phyloP scores from a whole-genome alignment of 2,329 filamentous ascomycete species.

The Arthrinium puccinioides region DNA sequence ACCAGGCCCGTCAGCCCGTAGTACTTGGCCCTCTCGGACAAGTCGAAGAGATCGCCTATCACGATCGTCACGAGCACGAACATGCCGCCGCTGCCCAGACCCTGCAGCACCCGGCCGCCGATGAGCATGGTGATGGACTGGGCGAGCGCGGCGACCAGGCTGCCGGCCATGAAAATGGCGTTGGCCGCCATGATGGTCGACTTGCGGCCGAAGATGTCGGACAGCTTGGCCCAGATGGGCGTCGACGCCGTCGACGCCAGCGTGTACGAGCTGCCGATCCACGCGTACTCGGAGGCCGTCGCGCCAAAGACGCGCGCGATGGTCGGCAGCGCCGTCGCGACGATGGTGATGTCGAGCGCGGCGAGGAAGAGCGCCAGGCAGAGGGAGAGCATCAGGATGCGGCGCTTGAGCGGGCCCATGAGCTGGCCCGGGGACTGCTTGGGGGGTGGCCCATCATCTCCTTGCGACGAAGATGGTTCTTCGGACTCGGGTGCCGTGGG shows the following conservation, averaged over 20 bases:
- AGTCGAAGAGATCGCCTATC: constrained; percentile 28
- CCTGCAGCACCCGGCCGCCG: constrained; percentile 23
- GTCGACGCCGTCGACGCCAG: constrained; percentile 50
- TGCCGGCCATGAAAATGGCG: constrained; percentile 28
- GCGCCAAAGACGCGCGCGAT: constrained; percentile 42
- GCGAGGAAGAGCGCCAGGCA: constrained; percentile 5
- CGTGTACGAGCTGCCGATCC: constrained; percentile 58
- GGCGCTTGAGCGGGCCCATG: constrained; percentile 2
- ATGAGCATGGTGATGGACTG: constrained; percentile 28
- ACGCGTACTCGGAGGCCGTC: constrained; percentile 51
- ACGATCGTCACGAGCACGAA: constrained; percentile 27
- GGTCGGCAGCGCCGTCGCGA: constrained; percentile 40
- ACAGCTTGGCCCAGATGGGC: constrained; percentile 50
- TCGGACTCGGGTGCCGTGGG: no score
- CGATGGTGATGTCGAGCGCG: constrained; percentile 25
- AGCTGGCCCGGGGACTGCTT: constrained; percentile 2
- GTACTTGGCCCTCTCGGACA: constrained; percentile 27
- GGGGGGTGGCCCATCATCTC: no score
- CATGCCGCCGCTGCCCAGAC: constrained; percentile 28
- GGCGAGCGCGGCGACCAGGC: constrained; percentile 24
- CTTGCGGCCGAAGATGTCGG: constrained; percentile 34
- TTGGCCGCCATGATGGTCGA: constrained; percentile 26
- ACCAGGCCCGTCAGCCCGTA: constrained; percentile 51
- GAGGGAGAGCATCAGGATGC: constrained; percentile 3
- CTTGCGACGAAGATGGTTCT: no score